Evolutionary conservation across 768 basidiomycete species (phyloP), one percentile per base, ranked within the genome.

Genomic region (Lentinula boryana): DNA sequence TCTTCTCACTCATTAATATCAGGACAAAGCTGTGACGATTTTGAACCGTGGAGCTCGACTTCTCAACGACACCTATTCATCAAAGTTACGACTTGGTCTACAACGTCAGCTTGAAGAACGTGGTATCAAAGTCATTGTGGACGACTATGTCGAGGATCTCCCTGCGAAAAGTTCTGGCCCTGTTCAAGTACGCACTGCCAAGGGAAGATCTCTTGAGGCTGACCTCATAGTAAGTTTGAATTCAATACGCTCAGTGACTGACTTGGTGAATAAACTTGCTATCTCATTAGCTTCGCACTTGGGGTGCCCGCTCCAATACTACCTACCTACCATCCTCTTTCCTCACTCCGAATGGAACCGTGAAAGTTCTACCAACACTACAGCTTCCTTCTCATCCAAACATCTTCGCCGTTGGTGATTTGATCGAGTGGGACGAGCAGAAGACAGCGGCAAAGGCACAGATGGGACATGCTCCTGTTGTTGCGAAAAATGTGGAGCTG

Each of bases 321-420:
- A 69, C 55, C 3, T 74, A 79, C 65, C 61, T 82, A 13, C 57
- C 58, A 4, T 18, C 58, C 10, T 60, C 63, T 18, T 46, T 52
- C 49, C 15, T 38, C 76, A 2, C 66, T 66, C 62, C 54, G 49
- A 60, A 66, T 5, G 83, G 71, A 61, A 72, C 65, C 40, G 79
- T 88, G 58, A 82, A 80, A 62, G 78, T 89, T 12, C 66, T 70
- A 31, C 76, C 83, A 2, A 86, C 85, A 0, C 75, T 90, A 40
- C 86, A 88, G 65, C 69, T 90, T 2, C 66, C 63, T 4, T 71
- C 70, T 0, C 71, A 85, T 68, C 72, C 81, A 0, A 76, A 76
- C 61, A 81, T 90, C 13, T 89, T 85, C 59, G 89, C 88, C 0
- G 76, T 72, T 1, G 88, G 88, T 2, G 88, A 91, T 66, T 76